Evolutionary conservation across 768 basidiomycete genomes (phyloP).

Genomic region (Trametes cinnabarina): DNA sequence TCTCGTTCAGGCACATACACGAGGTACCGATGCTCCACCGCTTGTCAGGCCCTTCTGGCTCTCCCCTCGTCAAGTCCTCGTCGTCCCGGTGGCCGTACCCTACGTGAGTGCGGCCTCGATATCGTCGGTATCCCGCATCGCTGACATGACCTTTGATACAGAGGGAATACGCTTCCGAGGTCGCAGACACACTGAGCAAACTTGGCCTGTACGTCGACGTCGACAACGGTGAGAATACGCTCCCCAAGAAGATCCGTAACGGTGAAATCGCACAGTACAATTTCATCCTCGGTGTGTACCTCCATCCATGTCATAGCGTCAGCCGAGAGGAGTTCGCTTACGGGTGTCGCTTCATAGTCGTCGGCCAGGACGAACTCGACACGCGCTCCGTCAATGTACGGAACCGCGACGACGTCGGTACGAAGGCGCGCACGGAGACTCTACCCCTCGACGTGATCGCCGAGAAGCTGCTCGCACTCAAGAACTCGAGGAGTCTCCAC

Average conservation of each 20-base stretch:
- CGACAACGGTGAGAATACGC: conserved; percentile 87
- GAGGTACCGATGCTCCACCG: not conserved
- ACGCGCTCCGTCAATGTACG: conserved; percentile 88
- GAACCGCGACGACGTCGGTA: conserved; percentile 91
- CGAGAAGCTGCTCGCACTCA: conserved; percentile 69
- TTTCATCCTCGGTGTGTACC: conserved; percentile 79
- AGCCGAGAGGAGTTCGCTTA: not conserved
- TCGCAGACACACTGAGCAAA: conserved; percentile 62
- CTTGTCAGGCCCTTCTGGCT: conserved; percentile 90
- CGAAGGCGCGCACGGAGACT: conserved; percentile 77
- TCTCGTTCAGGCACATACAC: not conserved
- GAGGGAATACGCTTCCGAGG: conserved; percentile 89
- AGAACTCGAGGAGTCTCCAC: conserved; percentile 50
- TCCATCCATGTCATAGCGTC: not conserved
- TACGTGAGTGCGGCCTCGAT: conserved; percentile 72
- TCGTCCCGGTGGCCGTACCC: conserved; percentile 88
- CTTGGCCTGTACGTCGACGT: conserved; percentile 86
- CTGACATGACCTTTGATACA: conserved; percentile 31
- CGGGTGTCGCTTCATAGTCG: conserved; percentile 52
- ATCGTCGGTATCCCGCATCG: not conserved
- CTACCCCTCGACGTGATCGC: conserved; percentile 69
- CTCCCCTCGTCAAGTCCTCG: conserved; percentile 88
- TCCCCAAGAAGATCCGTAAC: conserved; percentile 96
- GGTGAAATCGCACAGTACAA: conserved; percentile 98
- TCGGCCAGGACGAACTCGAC: conserved; percentile 90